Evolutionary conservation across 345 rosid genomes (phyloP).

Genomic region (Excoecaria cochinchinensis): DNA sequence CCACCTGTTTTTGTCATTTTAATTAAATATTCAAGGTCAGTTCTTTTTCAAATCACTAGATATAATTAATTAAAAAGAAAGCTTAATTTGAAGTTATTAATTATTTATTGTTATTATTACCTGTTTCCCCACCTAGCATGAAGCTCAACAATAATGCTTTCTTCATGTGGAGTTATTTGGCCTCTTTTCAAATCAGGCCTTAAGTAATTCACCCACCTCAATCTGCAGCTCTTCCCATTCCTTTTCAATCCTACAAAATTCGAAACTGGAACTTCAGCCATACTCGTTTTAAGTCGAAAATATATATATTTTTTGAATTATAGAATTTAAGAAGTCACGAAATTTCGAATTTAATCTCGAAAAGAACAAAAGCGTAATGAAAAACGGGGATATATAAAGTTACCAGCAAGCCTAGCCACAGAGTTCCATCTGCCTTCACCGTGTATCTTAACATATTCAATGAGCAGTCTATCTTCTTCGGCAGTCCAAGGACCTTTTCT

Average conservation of each 20-base stretch:
- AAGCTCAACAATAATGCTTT: constrained; percentile 70
- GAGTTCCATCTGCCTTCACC: constrained; percentile 97
- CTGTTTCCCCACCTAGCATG: constrained; percentile 96
- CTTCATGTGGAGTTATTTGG: constrained; percentile 88
- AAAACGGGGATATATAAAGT: neutral
- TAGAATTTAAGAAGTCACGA: no score
- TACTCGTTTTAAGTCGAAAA: no score
- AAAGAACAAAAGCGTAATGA: neutral
- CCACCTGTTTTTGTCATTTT: constrained; percentile 49
- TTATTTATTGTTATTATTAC: constrained; percentile 30
- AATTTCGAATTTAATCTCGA: no score
- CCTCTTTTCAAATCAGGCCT: constrained; percentile 97
- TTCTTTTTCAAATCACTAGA: neutral
- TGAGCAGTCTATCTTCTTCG: constrained; percentile 79
- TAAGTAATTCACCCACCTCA: constrained; percentile 93
- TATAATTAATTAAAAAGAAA: neutral
- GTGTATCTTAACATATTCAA: constrained; percentile 66
- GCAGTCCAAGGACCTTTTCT: constrained; percentile 97
- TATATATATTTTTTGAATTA: no score
- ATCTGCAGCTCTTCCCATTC: constrained; percentile 89
- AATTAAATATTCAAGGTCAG: neutral
- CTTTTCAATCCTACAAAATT: constrained; percentile 58
- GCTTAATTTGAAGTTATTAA: neutral
- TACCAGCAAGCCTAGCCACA: constrained; percentile 80
- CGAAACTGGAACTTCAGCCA: no score